A percentile compares a stretch with the other conserved stretches of the same genome.
These are phyloP conservation scores for Linum lewisii DNA, from an alignment of 345 rosid species.

Conservation along the genomic window DNA sequence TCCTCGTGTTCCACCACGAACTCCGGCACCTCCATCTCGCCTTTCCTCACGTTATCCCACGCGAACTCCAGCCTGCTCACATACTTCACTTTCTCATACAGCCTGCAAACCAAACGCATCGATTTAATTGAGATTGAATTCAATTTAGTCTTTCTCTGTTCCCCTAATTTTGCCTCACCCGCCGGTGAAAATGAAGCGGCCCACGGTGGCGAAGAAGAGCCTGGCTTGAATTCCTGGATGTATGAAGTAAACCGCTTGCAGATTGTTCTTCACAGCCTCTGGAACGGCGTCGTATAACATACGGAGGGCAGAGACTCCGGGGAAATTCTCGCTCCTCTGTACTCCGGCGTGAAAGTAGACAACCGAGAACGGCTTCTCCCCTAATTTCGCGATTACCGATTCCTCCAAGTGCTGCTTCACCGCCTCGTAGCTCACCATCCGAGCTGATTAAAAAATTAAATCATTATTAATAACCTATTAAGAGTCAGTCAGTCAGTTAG, in stretches of 20 bases:
- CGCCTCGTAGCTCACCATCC: conserved; percentile 28
- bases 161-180: conserved; percentile 29
- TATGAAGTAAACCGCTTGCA: conserved; percentile 42
- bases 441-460: conserved; percentile 22
- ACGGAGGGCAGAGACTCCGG: conserved; percentile 41
- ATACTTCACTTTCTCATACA: conserved; percentile 44
- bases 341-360: conserved; percentile 46
- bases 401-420: conserved; percentile 44
- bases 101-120: conserved; percentile 19
- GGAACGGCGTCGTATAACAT: conserved; percentile 44
- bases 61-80: conserved; percentile 45
- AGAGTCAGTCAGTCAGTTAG: background rate
- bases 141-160: too few relatives aligned
- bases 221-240: conserved; percentile 48
- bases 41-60: conserved; percentile 56
- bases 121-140: background rate
- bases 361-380: conserved; percentile 33
- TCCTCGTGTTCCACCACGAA: conserved; percentile 50
- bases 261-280: conserved; percentile 21
- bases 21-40: conserved; percentile 52
- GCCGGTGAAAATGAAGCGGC: conserved; percentile 44
- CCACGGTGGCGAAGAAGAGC: conserved; percentile 57
- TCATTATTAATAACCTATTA: background rate
- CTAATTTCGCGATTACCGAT: conserved; percentile 28
- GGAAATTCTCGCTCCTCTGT: conserved; percentile 39